Percentiles rank a stretch among this genome's conserved stretches.
Conservation (phyloP, 441 rosid species). For the Croton setiger region DNA sequence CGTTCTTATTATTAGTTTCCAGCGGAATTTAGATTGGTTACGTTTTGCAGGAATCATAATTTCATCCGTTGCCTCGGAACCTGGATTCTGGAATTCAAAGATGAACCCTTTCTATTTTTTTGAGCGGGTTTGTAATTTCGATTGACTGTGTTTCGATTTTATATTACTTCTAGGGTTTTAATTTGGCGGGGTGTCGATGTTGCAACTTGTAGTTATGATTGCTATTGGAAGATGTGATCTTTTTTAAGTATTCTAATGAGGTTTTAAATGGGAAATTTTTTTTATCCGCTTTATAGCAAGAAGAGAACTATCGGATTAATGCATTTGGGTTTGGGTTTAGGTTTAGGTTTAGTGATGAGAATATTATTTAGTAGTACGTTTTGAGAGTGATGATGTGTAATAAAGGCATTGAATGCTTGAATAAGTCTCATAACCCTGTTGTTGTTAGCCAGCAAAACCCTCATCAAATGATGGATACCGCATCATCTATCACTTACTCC, state of each 20-base stretch:
- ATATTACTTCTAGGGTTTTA: not conserved
- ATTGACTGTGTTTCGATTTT: not conserved
- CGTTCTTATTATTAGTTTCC: not conserved
- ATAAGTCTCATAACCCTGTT: slow-evolving; percentile 23
- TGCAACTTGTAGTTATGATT: not conserved
- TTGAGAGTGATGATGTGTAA: slow-evolving; percentile 46
- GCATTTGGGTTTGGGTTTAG: slow-evolving; percentile 8
- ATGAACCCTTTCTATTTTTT: not conserved
- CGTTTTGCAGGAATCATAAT: not conserved
- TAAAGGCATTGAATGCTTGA: slow-evolving; percentile 35
- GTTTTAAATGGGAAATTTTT: not conserved
- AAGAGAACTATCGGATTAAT: slow-evolving; percentile 9
- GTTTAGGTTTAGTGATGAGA: not conserved
- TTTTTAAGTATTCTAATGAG: slow-evolving; percentile 5
- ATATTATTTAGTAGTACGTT: slow-evolving; percentile 5
- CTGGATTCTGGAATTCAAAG: not conserved
- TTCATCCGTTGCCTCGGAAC: not conserved
- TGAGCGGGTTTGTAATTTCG: not conserved
- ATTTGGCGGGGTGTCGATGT: not conserved
- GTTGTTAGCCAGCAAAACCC: slow-evolving; percentile 26
- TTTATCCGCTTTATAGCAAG: slow-evolving; percentile 3
- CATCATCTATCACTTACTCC: slow-evolving; percentile 27
- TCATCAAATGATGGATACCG: slow-evolving; percentile 55
- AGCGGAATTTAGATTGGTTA: not conserved
- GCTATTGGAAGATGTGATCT: not conserved